Evolutionary conservation across 805 yeast species (phyloP).

Genomic region (Debaryomyces prosopidis): DNA sequence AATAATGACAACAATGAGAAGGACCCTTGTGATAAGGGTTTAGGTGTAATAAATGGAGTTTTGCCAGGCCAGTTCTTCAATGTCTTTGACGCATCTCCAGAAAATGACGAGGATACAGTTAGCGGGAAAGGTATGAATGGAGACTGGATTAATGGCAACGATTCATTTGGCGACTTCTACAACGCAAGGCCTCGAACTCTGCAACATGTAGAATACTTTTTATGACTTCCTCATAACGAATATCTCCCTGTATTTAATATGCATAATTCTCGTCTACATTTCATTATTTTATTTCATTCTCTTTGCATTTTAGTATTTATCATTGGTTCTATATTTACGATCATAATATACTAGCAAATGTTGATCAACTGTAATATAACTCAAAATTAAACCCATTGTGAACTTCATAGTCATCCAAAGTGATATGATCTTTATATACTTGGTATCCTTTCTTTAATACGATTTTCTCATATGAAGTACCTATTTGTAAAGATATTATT

Average conservation of each 20-base stretch:
- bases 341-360: no score
- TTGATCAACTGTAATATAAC: constrained; percentile 60
- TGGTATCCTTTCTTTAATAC: constrained; percentile 84
- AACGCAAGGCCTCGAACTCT: constrained; percentile 23
- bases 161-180: constrained; percentile 27
- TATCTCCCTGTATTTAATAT: not conserved
- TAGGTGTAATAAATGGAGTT: constrained; percentile 20
- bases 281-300: not conserved
- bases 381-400: constrained; percentile 88
- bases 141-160: constrained; percentile 16
- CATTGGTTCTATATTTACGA: no score
- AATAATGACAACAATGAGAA: constrained; percentile 6
- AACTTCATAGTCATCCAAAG: constrained; percentile 91
- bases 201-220: constrained; percentile 53
- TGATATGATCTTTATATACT: constrained; percentile 83
- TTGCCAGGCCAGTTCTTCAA: constrained; percentile 71
- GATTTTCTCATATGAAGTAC: constrained; percentile 64
- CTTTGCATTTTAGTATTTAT: not conserved
- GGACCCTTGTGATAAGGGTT: not conserved
- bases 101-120: constrained; percentile 63
- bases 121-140: constrained; percentile 44
- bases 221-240: constrained; percentile 22
- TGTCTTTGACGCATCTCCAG: constrained; percentile 97
- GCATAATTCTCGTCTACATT: not conserved
- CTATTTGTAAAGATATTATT: constrained; percentile 78